Conservation (phyloP, 805 yeast genomes). For the Clavispora santaluciae region DNA sequence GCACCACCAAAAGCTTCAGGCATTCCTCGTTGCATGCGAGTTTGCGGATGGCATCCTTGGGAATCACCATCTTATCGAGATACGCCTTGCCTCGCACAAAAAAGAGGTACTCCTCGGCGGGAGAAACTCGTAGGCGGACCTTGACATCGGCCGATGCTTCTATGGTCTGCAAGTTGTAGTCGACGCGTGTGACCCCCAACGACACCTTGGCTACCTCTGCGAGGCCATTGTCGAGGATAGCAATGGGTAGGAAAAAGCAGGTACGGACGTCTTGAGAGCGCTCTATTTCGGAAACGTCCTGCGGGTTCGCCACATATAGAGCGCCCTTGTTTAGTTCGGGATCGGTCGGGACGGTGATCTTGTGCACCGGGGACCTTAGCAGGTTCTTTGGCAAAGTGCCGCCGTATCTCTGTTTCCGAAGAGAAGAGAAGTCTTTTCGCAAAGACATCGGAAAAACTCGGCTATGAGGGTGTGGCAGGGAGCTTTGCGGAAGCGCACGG, state of each 20-base stretch:
- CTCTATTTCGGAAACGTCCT: constrained; percentile 6
- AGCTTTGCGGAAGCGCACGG: not conserved
- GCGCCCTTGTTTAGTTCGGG: constrained; percentile 8
- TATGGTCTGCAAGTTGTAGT: constrained; percentile 13
- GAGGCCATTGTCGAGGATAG: constrained; percentile 12
- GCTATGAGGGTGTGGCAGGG: not conserved
- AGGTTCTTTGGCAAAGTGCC: constrained; percentile 16
- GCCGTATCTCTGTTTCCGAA: constrained; percentile 11
- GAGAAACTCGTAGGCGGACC: constrained; percentile 9
- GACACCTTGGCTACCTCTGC: constrained; percentile 7
- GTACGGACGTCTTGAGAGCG: constrained; percentile 10
- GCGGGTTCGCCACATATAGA: constrained; percentile 11
- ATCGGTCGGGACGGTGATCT: constrained; percentile 11
- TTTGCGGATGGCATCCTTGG: constrained; percentile 3
- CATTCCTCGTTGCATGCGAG: not conserved
- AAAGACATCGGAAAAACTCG: constrained; percentile 6
- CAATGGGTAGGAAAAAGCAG: constrained; percentile 9
- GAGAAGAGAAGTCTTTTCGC: constrained; percentile 12
- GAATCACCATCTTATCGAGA: constrained; percentile 14
- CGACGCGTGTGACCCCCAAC: constrained; percentile 5
- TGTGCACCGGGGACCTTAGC: constrained; percentile 7
- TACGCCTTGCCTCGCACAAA: constrained; percentile 7
- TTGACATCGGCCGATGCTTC: constrained; percentile 2
- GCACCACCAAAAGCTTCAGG: constrained; percentile 5
- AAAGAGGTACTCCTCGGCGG: constrained; percentile 6